phyloP scores from a whole-genome alignment of 2,329 filamentous ascomycete species.

The Paraconiothyrium sp. region DNA sequence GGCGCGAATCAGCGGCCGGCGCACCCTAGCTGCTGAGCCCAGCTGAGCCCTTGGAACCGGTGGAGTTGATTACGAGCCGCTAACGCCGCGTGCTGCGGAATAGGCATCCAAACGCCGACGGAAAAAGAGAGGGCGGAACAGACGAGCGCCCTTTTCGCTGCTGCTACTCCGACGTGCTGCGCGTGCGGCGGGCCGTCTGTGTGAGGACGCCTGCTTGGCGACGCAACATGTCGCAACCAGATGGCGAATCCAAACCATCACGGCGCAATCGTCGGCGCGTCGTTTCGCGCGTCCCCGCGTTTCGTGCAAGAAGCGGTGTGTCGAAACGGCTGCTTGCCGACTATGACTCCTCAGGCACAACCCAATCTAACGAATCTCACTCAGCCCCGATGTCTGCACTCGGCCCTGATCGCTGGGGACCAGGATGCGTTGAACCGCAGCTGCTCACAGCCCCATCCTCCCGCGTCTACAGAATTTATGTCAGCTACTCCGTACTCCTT shows the following conservation, averaged over 20 bases:
- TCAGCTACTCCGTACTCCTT: background rate
- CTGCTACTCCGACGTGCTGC: background rate
- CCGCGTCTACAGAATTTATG: background rate
- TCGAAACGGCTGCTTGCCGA: constrained; percentile 18
- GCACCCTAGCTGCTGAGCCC: constrained; percentile 27
- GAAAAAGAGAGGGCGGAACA: constrained; percentile 40
- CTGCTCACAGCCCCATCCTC: constrained; percentile 6
- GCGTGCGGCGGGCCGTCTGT: constrained; percentile 1
- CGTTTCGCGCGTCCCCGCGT: constrained; percentile 11
- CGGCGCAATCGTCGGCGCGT: background rate
- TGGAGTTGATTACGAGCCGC: constrained; percentile 37
- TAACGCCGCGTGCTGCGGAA: constrained; percentile 31
- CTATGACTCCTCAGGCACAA: constrained; percentile 25
- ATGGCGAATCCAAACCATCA: background rate
- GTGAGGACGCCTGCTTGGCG: background rate
- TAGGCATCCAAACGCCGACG: constrained; percentile 31
- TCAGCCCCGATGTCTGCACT: constrained; percentile 27
- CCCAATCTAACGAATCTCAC: constrained; percentile 25
- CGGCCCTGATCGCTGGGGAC: constrained; percentile 20
- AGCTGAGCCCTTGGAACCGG: constrained; percentile 34
- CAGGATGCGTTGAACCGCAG: background rate
- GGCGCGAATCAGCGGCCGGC: constrained; percentile 35
- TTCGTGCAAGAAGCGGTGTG: constrained; percentile 26
- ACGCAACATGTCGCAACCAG: background rate
- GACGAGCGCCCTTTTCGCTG: constrained; percentile 34